phyloP scores from a whole-genome alignment of 768 basidiomycete species.

The Termitomyces eurrhizus region DNA sequence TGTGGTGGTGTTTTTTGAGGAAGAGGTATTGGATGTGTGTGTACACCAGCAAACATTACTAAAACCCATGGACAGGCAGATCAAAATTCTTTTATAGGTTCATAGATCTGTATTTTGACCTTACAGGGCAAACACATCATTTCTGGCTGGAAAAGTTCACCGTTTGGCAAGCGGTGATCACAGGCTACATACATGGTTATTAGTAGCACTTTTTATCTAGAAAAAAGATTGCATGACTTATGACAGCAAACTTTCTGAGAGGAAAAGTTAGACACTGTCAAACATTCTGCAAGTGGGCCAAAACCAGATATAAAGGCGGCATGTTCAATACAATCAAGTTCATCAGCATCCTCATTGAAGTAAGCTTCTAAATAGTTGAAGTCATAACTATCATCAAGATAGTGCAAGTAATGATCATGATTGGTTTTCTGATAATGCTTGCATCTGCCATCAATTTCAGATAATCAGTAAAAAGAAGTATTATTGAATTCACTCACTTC shows the following conservation, averaged over 20 bases:
- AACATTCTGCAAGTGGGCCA: conserved; percentile 14
- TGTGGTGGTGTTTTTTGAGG: conserved; percentile 19
- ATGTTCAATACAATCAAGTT: conserved; percentile 18
- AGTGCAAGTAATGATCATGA: conserved; percentile 1
- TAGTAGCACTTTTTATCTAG: no score
- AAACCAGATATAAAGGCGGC: conserved; percentile 8
- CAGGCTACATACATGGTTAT: neutral
- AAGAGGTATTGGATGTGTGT: conserved; percentile 19
- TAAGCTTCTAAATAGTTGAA: conserved; percentile 19
- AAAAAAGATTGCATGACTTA: no score
- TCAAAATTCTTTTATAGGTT: conserved; percentile 12
- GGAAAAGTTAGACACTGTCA: no score
- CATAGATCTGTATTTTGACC: conserved; percentile 6
- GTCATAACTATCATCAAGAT: conserved; percentile 15
- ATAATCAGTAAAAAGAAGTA: no score
- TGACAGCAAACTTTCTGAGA: no score
- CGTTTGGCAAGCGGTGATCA: neutral
- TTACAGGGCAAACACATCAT: conserved; percentile 1
- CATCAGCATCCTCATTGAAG: conserved; percentile 17
- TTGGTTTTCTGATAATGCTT: neutral
- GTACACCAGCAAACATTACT: conserved; percentile 8
- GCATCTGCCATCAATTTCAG: no score
- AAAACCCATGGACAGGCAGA: conserved; percentile 14
- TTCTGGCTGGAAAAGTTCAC: conserved; percentile 8
- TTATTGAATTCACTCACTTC: no score